Evolutionary conservation across 2,329 filamentous ascomycete genomes (phyloP), one percentile per base, ranked within the genome.

Genomic region (Arthrobotrys musiformis): DNA sequence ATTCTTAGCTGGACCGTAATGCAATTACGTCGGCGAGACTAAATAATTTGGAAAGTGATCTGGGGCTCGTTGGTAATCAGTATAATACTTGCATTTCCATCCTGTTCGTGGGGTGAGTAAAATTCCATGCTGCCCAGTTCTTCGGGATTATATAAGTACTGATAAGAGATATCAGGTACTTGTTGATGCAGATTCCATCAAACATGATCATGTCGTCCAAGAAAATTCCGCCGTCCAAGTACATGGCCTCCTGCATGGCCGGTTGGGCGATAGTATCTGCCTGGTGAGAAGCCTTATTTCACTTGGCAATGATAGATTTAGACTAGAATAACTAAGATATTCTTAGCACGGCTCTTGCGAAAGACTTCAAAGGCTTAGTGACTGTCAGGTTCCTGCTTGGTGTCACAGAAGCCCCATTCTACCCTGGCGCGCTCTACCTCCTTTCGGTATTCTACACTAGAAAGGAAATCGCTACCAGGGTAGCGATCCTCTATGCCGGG

Each of bases 401-500:
- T 26, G 81, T 84, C 58, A 80, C 82, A 2, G 83, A 84, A 60
- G 82, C 82, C 0, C 84, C 83, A 0, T 90, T 90, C 82, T 84
- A 90, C 26, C 89, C 90, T 0, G 90, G 90, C 46, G 88, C 88
- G 0, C 85, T 91, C 9, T 85, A 90, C 48, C 88, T 90, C 52
- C 85, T 91, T 19, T 89, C 88, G 0, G 89, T 90, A 79, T 91
- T 89, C 87, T 91, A 91, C 82, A 91, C 89, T 0, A 86, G 89
- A 56, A 86, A 86, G 60, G 88, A 89, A 82, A 80, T 89, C 76
- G 85, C 86, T 13, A 83, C 84, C 66, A 84, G 88, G 62, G 88
- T 89, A 79, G 87, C 88, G 68, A 85, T 89, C 30, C 82, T 90
- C 22, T 89, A 89, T 82, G 87, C 87, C 76, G 87, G 88, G 1